Base-by-base conservation (phyloP, 345 rosid species). In the Schrenkiella parvula region DNA sequence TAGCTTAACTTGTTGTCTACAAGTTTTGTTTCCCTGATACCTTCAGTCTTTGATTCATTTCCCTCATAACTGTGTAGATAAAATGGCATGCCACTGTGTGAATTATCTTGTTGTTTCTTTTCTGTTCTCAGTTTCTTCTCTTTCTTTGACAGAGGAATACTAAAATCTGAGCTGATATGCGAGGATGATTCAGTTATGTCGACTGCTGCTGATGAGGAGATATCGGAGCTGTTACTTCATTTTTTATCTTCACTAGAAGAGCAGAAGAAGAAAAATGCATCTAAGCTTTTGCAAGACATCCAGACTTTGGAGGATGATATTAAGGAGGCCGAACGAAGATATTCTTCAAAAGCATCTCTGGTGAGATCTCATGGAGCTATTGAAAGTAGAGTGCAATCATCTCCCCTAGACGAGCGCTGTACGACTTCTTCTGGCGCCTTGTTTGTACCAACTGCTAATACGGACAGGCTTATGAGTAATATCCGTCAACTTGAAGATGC, bases 401-500 rank as follows among this genome's bases (percentile, higher is more conserved):
- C 59, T 75, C 46, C 55, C 54, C 31, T 41, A 41, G 68, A 48
- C 6, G 72, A 72, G 28, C 43, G 14, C 39, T 59, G 68, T 67
- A 73, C 88, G 44, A 18, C 73, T 52, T 74, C 76, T 47, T 66
- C 73, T 62, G 65, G 58, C 59, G 68, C 82, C 67, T 50, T 64
- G 80, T 71, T 74, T 42, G 66, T 58, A 42, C 62, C 86, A 35
- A 74, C 71, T 54, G 78, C 72, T 19, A 80, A 83, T 64, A 81
- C 82, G 21, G 70, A 72, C 51, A 81, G 81, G 84, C 81, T 88
- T 77, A 79, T 81, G 64, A 84, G 78, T 78, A 84, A 84, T 82
- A 82, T 89, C 44, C 62, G 71, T 65, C 89, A 85, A 71, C 87
- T 93, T 35, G 97, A 86, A 79, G 84, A 82, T 65, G 96, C 92